Conservation (phyloP, 176 grass and related monocot genomes). For the Carex parvula region DNA sequence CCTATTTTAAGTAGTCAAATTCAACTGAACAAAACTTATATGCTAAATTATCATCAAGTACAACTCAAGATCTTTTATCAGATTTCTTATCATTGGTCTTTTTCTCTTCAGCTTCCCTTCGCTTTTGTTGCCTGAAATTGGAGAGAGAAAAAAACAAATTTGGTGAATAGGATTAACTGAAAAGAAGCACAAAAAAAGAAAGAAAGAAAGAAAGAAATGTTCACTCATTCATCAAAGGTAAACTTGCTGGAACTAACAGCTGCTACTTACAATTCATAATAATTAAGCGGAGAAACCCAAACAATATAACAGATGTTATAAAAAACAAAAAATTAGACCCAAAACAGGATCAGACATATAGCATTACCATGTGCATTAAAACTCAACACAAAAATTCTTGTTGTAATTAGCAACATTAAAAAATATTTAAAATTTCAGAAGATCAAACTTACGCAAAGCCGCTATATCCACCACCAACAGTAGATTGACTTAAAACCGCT, state of each 20-base stretch:
- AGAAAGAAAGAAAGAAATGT: too few species aligned
- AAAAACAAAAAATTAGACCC: background rate
- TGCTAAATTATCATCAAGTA: background rate
- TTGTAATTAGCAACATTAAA: background rate
- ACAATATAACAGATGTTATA: background rate
- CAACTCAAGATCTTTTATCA: slow-evolving; percentile 58
- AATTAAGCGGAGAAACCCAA: too few species aligned
- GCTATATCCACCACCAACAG: slow-evolving; percentile 81
- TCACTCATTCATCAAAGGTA: background rate
- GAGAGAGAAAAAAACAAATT: slow-evolving; percentile 1
- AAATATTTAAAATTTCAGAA: background rate
- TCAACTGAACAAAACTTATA: slow-evolving; percentile 3
- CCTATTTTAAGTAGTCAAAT: background rate
- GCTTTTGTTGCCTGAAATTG: slow-evolving; percentile 78
- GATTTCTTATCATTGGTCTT: slow-evolving; percentile 56
- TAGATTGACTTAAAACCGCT: slow-evolving; percentile 52
- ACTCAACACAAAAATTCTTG: background rate
- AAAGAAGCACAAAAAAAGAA: background rate
- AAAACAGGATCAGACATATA: background rate
- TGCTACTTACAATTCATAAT: background rate
- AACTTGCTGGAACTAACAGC: background rate
- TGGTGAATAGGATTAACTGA: background rate
- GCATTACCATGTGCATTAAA: background rate
- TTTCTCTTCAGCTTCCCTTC: slow-evolving; percentile 79
- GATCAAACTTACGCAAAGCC: slow-evolving; percentile 75